A percentile compares a stretch with the other conserved stretches of the same genome.
Evolutionary conservation across 2,329 filamentous ascomycete species (phyloP).

Genomic region (Exutisphaerella laricina): DNA sequence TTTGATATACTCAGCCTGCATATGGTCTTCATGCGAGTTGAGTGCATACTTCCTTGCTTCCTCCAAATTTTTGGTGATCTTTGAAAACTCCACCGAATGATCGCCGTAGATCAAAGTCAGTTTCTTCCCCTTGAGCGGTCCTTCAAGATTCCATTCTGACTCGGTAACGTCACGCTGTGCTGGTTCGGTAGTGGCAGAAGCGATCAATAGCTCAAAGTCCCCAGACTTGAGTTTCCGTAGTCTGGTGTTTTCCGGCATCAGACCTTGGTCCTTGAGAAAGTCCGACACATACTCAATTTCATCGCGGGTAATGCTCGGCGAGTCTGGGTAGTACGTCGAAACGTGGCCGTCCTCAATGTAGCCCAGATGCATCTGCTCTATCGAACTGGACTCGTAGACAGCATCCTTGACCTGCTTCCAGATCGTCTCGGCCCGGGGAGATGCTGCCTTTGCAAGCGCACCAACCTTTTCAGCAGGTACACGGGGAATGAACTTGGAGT

Average conservation of each 20-base stretch:
- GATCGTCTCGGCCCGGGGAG: constrained; percentile 36
- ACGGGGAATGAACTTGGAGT: constrained; percentile 49
- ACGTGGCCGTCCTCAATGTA: constrained; percentile 46
- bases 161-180: constrained; percentile 39
- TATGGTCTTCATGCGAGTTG: constrained; percentile 41
- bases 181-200: constrained; percentile 41
- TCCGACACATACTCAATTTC: constrained; percentile 44
- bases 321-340: constrained; percentile 48
- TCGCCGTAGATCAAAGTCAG: constrained; percentile 44
- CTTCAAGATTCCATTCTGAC: constrained; percentile 42
- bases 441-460: constrained; percentile 40
- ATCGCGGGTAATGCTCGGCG: constrained; percentile 43
- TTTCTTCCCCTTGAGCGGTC: constrained; percentile 41
- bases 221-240: constrained; percentile 41
- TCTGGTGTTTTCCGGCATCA: constrained; percentile 48
- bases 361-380: constrained; percentile 44
- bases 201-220: constrained; percentile 45
- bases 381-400: constrained; percentile 40
- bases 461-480: constrained; percentile 39
- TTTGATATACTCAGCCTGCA: constrained; percentile 46
- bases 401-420: constrained; percentile 42
- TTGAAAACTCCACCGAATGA: constrained; percentile 42
- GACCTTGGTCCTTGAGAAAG: constrained; percentile 43
- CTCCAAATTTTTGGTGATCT: constrained; percentile 42
- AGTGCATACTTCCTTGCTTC: constrained; percentile 45